These are phyloP conservation scores for Wakefieldia striispora DNA, from an alignment of 768 basidiomycete species.

Conservation along the genomic window DNA sequence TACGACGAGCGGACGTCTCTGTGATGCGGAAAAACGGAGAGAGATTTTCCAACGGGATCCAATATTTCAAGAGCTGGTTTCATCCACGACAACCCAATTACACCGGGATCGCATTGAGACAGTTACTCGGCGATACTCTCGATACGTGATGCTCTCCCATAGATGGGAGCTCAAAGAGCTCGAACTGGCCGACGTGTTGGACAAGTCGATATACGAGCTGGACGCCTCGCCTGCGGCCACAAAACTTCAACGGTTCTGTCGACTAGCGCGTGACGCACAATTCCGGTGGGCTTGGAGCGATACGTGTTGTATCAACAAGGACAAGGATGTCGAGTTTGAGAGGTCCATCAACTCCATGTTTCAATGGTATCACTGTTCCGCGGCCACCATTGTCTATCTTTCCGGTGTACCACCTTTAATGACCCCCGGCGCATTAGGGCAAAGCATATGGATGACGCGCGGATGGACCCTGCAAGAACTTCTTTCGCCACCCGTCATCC, in stretches of 20 bases:
- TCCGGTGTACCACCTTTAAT: constrained; percentile 7
- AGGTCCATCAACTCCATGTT: constrained; percentile 23
- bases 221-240: constrained; percentile 1
- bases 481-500: constrained; percentile 18
- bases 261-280: constrained; percentile 2
- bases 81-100: constrained; percentile 10
- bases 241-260: constrained; percentile 20
- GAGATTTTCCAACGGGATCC: constrained; percentile 11
- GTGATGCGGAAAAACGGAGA: constrained; percentile 14
- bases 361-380: constrained; percentile 15
- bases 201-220: constrained; percentile 11
- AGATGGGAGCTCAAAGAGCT: constrained; percentile 19
- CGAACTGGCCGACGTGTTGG: constrained; percentile 7
- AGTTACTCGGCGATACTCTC: constrained; percentile 4
- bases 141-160: constrained; percentile 25
- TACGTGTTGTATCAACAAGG: constrained; percentile 25
- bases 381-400: constrained; percentile 22
- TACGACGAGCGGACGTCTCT: constrained; percentile 15
- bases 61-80: constrained; percentile 13
- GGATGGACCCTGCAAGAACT: constrained; percentile 26
- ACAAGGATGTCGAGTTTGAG: constrained; percentile 14
- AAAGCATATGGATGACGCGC: constrained; percentile 20
- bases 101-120: constrained; percentile 4
- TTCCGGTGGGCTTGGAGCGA: constrained; percentile 25
- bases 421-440: constrained; percentile 7